Percentiles rank a stretch among this genome's conserved stretches.
phyloP scores from a whole-genome alignment of 228 moss, liverwort and hornwort genomes.

The Sphagnum fallax region DNA sequence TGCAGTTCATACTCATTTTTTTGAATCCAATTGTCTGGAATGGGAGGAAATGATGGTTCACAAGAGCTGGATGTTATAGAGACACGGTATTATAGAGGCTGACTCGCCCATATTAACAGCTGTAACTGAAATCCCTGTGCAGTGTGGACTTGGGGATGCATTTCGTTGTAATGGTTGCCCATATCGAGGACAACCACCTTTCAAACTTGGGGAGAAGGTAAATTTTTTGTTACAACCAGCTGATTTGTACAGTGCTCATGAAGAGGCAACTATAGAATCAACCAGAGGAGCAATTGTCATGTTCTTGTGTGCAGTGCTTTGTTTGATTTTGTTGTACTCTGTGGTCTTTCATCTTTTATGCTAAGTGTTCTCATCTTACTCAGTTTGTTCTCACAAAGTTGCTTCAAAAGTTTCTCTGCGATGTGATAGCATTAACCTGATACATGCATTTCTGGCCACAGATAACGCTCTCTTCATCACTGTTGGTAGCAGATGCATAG shows the following conservation, averaged over 20 bases:
- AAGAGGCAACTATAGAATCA: not conserved
- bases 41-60: not conserved
- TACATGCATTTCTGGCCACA: slow-evolving; percentile 17
- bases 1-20: not conserved
- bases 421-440: not conserved
- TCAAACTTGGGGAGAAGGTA: slow-evolving; percentile 99
- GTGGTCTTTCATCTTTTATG: not conserved
- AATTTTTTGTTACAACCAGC: not conserved
- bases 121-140: slow-evolving; percentile 5
- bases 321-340: not conserved
- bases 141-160: slow-evolving; percentile 96
- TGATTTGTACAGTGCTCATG: not conserved
- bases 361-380: not conserved
- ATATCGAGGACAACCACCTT: slow-evolving; percentile 82
- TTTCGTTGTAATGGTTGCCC: slow-evolving; percentile 93
- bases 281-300: not conserved
- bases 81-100: not conserved
- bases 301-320: no score
- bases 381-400: not conserved
- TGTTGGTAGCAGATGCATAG: slow-evolving; percentile 79
- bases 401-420: not conserved
- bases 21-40: not conserved
- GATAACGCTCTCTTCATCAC: slow-evolving; percentile 59
- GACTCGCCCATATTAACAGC: not conserved
- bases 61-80: not conserved